Evolutionary conservation across 2,329 filamentous ascomycete genomes (phyloP), one percentile per base, ranked within the genome.

Genomic region (Colletotrichum karsti): DNA sequence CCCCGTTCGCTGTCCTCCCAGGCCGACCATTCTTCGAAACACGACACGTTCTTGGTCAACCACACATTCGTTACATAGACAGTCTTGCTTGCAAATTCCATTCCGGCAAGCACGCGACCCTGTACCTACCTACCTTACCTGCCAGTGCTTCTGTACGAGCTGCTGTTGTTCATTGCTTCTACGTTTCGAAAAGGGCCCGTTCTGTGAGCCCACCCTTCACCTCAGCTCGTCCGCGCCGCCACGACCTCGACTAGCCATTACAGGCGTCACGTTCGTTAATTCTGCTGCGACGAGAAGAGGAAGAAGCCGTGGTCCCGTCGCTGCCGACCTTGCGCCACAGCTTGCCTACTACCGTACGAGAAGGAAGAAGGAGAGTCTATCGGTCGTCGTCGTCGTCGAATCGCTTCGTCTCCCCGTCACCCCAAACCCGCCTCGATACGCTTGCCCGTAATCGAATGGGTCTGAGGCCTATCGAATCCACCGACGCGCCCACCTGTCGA

Each of bases 41-140:
- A 67, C 66, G 39, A 66, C 61, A 67, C 62, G 46, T 20, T 35
- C 62, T 68, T 55, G 62, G 62, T 50, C 66, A 61, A 26, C 62
- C 62, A 67, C 60, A 35, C 66, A 61, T 67, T 69, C 61, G 55
- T 66, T 69, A 69, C 66, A 60, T 69, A 66, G 62, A 46, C 48
- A 57, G 59, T 55, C 30, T 56, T 69, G 62, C 46, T 51, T 58
- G 64, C 60, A 63, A 37, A 64, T 54, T 54, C 46, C 53, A 18
- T 58, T 58, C 30, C 46, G 18, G 24, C 53, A 39, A 53, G 42
- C 51, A 33, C 24, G 55, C 42, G 51, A 41, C 51, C 60, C 15
- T 46, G 44, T 55, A 50, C 42, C 35, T 37, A 53, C 53, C 12
- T 48, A 41, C 15, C 24, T 7, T 53, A 37, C 20, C 28, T 41